Percentiles rank a stretch among this genome's conserved stretches.
Conservation (phyloP, 805 yeast genomes). For the Myxozyma udenii region DNA sequence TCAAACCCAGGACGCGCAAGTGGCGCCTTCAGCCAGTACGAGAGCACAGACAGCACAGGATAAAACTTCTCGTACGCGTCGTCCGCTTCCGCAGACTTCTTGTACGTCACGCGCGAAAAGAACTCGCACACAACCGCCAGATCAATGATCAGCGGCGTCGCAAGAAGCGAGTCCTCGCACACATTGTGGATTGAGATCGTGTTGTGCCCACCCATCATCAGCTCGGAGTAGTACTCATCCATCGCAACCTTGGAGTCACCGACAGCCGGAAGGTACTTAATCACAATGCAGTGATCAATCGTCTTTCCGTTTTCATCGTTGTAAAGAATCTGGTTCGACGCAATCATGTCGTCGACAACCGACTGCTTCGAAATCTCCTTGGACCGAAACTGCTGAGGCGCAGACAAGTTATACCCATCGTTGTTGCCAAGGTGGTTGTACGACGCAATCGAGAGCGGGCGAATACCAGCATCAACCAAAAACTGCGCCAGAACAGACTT, state of each 20-base stretch:
- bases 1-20: constrained; percentile 85
- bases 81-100: constrained; percentile 48
- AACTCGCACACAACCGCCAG: constrained; percentile 87
- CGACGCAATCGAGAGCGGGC: constrained; percentile 90
- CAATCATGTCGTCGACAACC: constrained; percentile 92
- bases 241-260: constrained; percentile 96
- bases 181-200: constrained; percentile 91
- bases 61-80: constrained; percentile 63
- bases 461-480: constrained; percentile 95
- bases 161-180: constrained; percentile 92
- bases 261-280: constrained; percentile 89
- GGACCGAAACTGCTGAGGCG: constrained; percentile 90
- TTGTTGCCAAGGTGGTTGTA: constrained; percentile 96
- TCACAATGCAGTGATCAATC: constrained; percentile 92
- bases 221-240: constrained; percentile 96
- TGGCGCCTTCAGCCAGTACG: constrained; percentile 97
- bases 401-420: constrained; percentile 87
- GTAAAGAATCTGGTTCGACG: constrained; percentile 78
- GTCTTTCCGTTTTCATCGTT: constrained; percentile 71
- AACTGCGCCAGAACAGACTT: constrained; percentile 96
- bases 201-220: constrained; percentile 97
- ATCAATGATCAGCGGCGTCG: constrained; percentile 91
- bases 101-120: constrained; percentile 79
- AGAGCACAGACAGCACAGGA: constrained; percentile 78
- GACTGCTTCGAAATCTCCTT: constrained; percentile 92